Base-by-base conservation (phyloP, 305 asterid species). In the Salvia sclarea region DNA sequence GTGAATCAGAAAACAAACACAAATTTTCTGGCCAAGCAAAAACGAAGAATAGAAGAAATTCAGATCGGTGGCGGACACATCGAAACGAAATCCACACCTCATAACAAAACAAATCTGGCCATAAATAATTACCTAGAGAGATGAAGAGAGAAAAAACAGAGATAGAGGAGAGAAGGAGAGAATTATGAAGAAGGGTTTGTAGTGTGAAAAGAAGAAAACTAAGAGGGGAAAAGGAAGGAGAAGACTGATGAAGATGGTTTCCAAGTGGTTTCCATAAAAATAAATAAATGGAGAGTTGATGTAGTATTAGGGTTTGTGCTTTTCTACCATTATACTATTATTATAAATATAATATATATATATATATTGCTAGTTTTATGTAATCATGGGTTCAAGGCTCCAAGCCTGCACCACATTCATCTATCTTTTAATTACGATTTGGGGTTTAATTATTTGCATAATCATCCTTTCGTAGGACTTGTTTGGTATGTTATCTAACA, bases 191-290 rank as follows among this genome's bases (percentile, higher is more conserved):
- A 35, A 54, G 69, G 50, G 43, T 49, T 56, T 31, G 64, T 1
- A 31, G 78, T 79, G 78, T 73, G 81, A 64, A 58, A 18, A 20
- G 66, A 44, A 35, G 20, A 69, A 60, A 43, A 13, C 14, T 49
- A 77, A 35, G 69, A 13, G 40, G 28, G 68, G 68, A 14, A 62
- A 37, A 40, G 24, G 66, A 54, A 25, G 76, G 65, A 13, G 68
- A 49, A 31, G 79, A 69, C 14, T 37, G 61, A 53, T 2, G 52
- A 63, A 55, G 75, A 74, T 68, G 70, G 78, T 69, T 78, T 78
- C 85, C 79, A 50, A 68, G 80, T 67, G 69, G 73, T 50, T 74
- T 38, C 62, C 75, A 69, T 49, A 8, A 18, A 61, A 61, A 64
- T 67, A 54, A 69, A 66, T 55, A 70, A 54, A 70, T 28, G 61